phyloP scores from a whole-genome alignment of 164 flowering plant species.

The Berberis vulgaris region DNA sequence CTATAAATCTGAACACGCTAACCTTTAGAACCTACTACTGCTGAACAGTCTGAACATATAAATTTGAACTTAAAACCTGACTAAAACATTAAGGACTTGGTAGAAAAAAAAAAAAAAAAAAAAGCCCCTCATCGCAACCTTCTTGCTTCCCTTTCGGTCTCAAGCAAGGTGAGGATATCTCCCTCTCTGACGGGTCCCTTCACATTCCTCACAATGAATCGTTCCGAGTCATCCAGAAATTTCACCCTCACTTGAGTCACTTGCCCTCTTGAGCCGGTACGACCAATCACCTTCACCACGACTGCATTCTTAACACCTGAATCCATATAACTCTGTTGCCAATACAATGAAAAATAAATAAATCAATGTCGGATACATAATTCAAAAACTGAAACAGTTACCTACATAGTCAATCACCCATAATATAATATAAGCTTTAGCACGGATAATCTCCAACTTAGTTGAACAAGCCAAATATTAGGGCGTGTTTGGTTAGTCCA shows the following conservation, averaged over 20 bases:
- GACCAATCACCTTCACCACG: conserved; percentile 3
- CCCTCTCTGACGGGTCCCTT: conserved; percentile 7
- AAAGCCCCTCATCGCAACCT: not conserved
- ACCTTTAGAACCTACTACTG: no score
- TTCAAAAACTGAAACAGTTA: no score
- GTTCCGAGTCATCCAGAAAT: conserved; percentile 6
- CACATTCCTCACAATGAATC: conserved; percentile 6
- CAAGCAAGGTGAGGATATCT: conserved; percentile 4
- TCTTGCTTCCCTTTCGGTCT: conserved; percentile 5
- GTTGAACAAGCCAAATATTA: no score
- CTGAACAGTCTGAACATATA: no score
- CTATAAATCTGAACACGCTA: no score
- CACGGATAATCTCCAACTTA: no score
- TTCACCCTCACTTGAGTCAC: conserved; percentile 6
- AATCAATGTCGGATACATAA: no score
- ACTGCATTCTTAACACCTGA: not conserved
- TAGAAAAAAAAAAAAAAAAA: not conserved
- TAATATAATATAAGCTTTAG: no score
- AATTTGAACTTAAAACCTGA: no score
- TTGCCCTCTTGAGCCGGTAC: conserved; percentile 6
- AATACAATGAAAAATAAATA: not conserved
- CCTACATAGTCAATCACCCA: no score
- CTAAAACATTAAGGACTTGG: no score
- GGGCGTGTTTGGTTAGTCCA: no score
- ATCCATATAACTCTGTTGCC: not conserved